Base-by-base conservation (phyloP, 331 rosid species). In the Malus hybrid region DNA sequence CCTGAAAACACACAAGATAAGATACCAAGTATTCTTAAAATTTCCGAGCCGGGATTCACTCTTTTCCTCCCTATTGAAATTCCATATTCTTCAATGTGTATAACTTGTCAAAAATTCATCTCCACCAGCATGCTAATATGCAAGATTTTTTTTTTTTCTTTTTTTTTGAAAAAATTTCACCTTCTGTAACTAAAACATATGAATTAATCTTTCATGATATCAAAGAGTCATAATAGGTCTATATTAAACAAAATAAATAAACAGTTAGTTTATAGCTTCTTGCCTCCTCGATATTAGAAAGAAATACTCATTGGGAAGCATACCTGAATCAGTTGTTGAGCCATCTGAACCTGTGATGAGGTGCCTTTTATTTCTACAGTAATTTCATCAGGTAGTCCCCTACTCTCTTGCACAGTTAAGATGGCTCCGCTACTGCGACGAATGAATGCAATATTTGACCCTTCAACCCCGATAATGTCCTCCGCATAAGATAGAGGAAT, bases 311-410 rank as follows among this genome's bases (percentile, higher is more conserved):
- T 69, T 77, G 55, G 69, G 5, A 50, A 13, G 60, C 60, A 48
- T 77, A 91, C 98, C 96, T 91, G 96, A 85, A 93, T 89, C 81
- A 93, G 77, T 59, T 93, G 98, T 63, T 93, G 98, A 60, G 98
- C 98, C 55, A 75, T 50, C 80, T 89, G 98, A 82, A 93, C 98
- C 73, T 93, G 91, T 65, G 96, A 76, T 34, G 98, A 81, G 81
- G 83, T 93, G 77, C 98, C 98, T 84, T 91, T 91, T 74, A 91
- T 91, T 87, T 91, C 98, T 73, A 93, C 96, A 15, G 87, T 89
- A 82, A 93, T 89, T 74, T 93, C 98, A 80, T 93, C 96, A 16
- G 92, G 96, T 44, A 84, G 80, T 70, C 90, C 93, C 79, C 91
- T 78, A 81, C 90, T 88, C 89, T 93, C 98, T 82, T 93, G 97